phyloP scores from a whole-genome alignment of 2,329 filamentous ascomycete genomes.

The Penicillium hordei region DNA sequence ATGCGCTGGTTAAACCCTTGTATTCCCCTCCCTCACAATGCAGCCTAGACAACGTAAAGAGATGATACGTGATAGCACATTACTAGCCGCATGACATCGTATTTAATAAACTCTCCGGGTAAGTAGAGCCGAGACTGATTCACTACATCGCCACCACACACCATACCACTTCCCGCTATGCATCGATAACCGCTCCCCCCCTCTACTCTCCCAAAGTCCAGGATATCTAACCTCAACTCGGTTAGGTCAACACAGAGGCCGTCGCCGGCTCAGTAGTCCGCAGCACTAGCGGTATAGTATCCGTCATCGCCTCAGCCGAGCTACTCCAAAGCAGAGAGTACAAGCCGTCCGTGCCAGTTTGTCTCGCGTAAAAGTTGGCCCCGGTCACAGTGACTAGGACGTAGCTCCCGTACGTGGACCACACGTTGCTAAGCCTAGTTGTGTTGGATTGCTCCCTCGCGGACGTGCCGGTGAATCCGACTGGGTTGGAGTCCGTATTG shows the following conservation, averaged over 20 bases:
- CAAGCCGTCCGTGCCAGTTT: constrained; percentile 5
- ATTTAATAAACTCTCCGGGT: neutral
- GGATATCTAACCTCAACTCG: neutral
- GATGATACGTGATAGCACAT: neutral
- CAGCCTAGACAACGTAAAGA: neutral
- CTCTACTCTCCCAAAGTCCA: neutral
- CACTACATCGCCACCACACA: neutral
- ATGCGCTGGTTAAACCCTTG: neutral
- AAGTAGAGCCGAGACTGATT: neutral
- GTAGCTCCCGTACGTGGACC: constrained; percentile 16
- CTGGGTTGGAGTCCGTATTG: constrained; percentile 1
- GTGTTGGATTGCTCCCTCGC: neutral
- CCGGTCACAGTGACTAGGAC: constrained; percentile 13
- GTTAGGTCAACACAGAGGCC: constrained; percentile 7
- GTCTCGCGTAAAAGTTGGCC: constrained; percentile 17
- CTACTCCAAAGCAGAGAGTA: constrained; percentile 17
- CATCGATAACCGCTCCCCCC: neutral
- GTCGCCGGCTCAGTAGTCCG: constrained; percentile 16
- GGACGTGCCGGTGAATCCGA: constrained; percentile 6
- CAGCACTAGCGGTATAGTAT: constrained; percentile 11
- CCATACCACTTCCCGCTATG: too few species aligned
- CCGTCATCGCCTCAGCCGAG: constrained; percentile 7
- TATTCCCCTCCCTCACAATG: neutral
- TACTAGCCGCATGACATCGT: neutral
- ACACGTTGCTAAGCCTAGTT: constrained; percentile 12